Evolutionary conservation across 2,329 filamentous ascomycete genomes (phyloP).

Genomic region (Penicillium sp.): DNA sequence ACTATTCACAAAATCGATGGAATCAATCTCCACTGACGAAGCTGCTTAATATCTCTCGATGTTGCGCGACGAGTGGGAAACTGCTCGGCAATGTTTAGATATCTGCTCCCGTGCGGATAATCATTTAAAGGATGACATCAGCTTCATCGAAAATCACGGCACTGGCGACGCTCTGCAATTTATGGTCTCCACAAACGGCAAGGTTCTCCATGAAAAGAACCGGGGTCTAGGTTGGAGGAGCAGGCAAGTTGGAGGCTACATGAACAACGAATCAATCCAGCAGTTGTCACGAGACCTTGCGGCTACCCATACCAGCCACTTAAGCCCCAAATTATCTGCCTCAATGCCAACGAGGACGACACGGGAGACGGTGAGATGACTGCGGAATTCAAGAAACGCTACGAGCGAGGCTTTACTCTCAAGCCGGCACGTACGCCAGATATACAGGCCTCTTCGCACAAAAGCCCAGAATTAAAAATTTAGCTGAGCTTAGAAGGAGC

Average conservation of each 20-base stretch:
- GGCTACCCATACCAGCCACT: constrained; percentile 18
- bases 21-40: constrained; percentile 25
- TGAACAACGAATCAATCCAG: constrained; percentile 31
- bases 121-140: constrained; percentile 30
- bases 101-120: constrained; percentile 35
- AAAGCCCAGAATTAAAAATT: too few species aligned
- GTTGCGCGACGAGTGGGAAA: constrained; percentile 40
- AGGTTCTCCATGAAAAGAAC: constrained; percentile 35
- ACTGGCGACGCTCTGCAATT: constrained; percentile 38
- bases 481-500: too few species aligned
- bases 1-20: constrained; percentile 32
- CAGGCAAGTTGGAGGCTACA: constrained; percentile 36
- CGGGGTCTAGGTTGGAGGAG: constrained; percentile 29
- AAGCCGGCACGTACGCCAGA: constrained; percentile 2
- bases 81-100: constrained; percentile 33
- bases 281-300: constrained; percentile 34
- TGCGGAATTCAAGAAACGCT: constrained; percentile 27
- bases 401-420: constrained; percentile 24
- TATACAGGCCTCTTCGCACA: not conserved
- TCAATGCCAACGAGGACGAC: constrained; percentile 9
- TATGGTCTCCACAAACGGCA: constrained; percentile 40
- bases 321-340: constrained; percentile 10
- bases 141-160: constrained; percentile 36
- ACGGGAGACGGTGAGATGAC: constrained; percentile 7
- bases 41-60: constrained; percentile 32